These are phyloP conservation scores for Plasmodium blacklocki DNA, from an alignment of 169 alveolate genomes.

Conservation along the genomic window DNA sequence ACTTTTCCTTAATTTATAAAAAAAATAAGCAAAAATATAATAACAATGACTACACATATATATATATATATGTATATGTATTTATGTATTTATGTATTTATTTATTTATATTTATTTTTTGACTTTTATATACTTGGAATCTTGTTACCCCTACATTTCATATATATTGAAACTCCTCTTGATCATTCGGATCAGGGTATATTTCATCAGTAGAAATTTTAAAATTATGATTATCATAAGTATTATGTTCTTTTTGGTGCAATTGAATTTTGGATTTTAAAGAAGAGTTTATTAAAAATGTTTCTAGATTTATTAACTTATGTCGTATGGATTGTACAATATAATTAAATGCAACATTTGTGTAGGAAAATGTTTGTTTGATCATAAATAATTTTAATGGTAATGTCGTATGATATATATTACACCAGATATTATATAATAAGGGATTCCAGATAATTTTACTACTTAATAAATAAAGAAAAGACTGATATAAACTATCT, in stretches of 20 bases:
- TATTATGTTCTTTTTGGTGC: constrained; percentile 17
- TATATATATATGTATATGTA: too few species aligned
- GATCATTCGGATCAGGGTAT: constrained; percentile 9
- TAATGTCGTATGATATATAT: constrained; percentile 44
- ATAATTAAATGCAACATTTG: constrained; percentile 21
- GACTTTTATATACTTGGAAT: background rate
- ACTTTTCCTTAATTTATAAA: too few species aligned
- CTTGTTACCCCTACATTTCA: background rate
- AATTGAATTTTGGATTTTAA: constrained; percentile 14
- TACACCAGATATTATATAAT: constrained; percentile 53
- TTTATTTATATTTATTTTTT: background rate
- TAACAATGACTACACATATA: too few species aligned
- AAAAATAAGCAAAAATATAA: too few species aligned
- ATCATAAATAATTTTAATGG: constrained; percentile 48
- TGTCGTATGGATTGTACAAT: constrained; percentile 15
- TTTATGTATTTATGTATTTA: too few species aligned
- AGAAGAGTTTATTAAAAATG: constrained; percentile 34
- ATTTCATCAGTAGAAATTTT: constrained; percentile 21
- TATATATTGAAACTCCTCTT: constrained; percentile 23
- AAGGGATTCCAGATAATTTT: constrained; percentile 57
- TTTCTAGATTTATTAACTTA: constrained; percentile 28
- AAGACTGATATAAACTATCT: constrained; percentile 26
- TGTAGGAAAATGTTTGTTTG: constrained; percentile 56
- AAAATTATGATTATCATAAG: constrained; percentile 19
- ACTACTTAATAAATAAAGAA: constrained; percentile 43